Conservation (phyloP, 495 filamentous ascomycete genomes). For the Aspergillus heteromorphus region DNA sequence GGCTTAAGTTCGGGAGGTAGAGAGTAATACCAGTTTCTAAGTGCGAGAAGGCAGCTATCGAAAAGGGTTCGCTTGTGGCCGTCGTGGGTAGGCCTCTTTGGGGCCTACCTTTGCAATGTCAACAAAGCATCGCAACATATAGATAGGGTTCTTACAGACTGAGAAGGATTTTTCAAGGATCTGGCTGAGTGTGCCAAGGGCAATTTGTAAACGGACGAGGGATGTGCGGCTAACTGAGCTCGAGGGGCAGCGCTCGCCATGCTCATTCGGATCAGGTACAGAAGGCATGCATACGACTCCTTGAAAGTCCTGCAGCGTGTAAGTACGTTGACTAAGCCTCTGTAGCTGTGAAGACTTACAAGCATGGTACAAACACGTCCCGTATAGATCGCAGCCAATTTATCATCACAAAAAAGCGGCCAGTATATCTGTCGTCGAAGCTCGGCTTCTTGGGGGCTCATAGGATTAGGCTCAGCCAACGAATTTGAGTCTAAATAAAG, state of each 20-base stretch:
- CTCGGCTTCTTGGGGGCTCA: conserved; percentile 18
- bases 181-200: background rate
- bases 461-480: conserved; percentile 17
- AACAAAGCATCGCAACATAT: background rate
- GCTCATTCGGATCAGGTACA: background rate
- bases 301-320: background rate
- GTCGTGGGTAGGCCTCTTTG: conserved; percentile 18
- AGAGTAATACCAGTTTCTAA: conserved; percentile 27
- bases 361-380: conserved; percentile 28
- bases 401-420: conserved; percentile 28
- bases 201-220: background rate
- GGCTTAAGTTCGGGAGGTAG: conserved; percentile 19
- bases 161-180: background rate
- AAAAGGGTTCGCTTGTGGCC: conserved; percentile 20
- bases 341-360: conserved; percentile 13
- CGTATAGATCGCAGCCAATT: conserved; percentile 26
- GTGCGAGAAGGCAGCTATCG: conserved; percentile 22
- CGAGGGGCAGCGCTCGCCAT: background rate
- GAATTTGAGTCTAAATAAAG: conserved; percentile 25
- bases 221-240: background rate
- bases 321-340: background rate
- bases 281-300: background rate
- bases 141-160: background rate
- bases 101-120: conserved; percentile 18
- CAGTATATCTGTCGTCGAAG: conserved; percentile 28